Conservation (phyloP, 2,329 filamentous ascomycete genomes). For the Fusarium pseudonygamai region DNA sequence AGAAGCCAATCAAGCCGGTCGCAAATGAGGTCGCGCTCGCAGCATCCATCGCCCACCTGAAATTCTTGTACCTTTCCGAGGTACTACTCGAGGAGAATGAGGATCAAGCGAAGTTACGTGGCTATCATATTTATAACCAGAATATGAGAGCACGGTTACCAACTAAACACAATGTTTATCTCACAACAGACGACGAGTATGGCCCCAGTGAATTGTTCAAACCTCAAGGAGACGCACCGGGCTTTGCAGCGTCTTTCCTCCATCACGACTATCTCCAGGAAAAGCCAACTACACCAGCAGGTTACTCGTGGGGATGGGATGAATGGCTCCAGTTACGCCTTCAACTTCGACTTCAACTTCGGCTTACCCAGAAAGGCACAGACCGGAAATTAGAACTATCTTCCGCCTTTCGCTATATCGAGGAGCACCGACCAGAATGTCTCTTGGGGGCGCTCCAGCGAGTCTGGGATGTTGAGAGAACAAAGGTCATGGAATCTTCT, state of each 20-base stretch:
- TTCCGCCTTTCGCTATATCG: slow-evolving; percentile 12
- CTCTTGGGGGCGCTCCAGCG: slow-evolving; percentile 14
- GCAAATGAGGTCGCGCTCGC: neutral
- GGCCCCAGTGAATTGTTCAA: slow-evolving; percentile 14
- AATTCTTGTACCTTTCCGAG: slow-evolving; percentile 34
- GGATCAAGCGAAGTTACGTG: neutral
- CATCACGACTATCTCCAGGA: slow-evolving; percentile 14
- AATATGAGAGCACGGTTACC: neutral
- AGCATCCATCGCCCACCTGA: slow-evolving; percentile 12
- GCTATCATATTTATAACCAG: slow-evolving; percentile 12
- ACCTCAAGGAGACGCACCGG: neutral
- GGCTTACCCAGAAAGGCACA: neutral
- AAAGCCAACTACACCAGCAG: slow-evolving; percentile 6
- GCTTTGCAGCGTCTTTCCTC: neutral
- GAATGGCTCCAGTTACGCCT: slow-evolving; percentile 25
- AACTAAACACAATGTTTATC: slow-evolving; percentile 11
- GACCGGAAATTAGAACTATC: neutral
- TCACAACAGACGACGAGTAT: slow-evolving; percentile 18
- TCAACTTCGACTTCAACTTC: slow-evolving; percentile 4
- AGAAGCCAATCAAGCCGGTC: neutral
- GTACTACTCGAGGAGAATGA: neutral
- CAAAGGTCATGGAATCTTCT: neutral
- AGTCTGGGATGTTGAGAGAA: slow-evolving; percentile 11
- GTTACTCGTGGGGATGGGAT: slow-evolving; percentile 7
- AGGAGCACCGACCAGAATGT: neutral